These are phyloP conservation scores for Hemisphaericaspora xylofermentans DNA, from an alignment of 1,139 yeast genomes.

Conservation along the genomic window DNA sequence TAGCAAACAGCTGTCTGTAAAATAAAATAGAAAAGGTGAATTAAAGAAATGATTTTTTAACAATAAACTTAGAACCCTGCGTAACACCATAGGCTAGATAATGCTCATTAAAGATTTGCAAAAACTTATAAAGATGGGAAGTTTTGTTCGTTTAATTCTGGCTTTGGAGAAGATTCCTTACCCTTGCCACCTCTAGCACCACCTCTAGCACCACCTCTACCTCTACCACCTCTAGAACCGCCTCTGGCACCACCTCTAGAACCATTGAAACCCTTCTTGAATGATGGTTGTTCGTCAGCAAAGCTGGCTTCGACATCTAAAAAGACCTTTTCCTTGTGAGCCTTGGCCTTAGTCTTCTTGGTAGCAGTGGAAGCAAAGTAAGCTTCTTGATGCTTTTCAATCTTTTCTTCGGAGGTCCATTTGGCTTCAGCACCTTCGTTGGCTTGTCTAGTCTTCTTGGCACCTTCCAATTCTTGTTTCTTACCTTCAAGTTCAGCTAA, in stretches of 20 bases:
- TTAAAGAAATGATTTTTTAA: slow-evolving; percentile 1
- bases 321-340: slow-evolving; percentile 66
- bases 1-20: neutral
- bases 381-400: slow-evolving; percentile 57
- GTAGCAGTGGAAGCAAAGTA: slow-evolving; percentile 55
- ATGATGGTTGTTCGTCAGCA: slow-evolving; percentile 46
- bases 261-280: slow-evolving; percentile 10
- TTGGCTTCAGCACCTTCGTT: slow-evolving; percentile 60
- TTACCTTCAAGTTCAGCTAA: slow-evolving; percentile 58
- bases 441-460: slow-evolving; percentile 50
- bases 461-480: slow-evolving; percentile 45
- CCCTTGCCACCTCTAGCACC: slow-evolving; percentile 25
- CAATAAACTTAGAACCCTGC: neutral
- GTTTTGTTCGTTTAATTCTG: slow-evolving; percentile 54
- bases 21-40: neutral
- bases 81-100: neutral
- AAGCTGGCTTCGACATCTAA: slow-evolving; percentile 67
- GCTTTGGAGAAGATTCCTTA: slow-evolving; percentile 29
- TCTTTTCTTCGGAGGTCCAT: slow-evolving; percentile 63
- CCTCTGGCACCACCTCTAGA: slow-evolving; percentile 32
- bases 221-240: slow-evolving; percentile 29
- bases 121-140: slow-evolving; percentile 55
- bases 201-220: slow-evolving; percentile 32
- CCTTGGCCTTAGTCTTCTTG: slow-evolving; percentile 63
- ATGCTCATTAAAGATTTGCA: neutral